Evolutionary conservation across 176 grass and related monocot species (phyloP), one percentile per base, ranked within the genome.

Genomic region (Calamus simplicifolius): DNA sequence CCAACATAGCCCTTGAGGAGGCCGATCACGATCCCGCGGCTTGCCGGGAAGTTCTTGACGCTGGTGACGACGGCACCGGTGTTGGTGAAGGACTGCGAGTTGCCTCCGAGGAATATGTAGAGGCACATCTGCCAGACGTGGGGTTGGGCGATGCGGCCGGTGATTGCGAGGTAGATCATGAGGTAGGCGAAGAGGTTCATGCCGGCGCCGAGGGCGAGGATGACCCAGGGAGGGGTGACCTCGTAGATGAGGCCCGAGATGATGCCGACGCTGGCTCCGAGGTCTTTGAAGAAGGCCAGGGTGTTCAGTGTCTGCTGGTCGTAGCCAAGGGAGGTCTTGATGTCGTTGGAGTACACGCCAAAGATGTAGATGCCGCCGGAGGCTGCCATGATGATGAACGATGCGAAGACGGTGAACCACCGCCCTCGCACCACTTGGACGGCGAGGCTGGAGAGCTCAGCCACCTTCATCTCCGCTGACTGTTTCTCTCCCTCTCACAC

Each of bases 391-490:
- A 88, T 79, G 27, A 94, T 80, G 50, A 94, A 80, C 8, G 80
- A 87, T 1, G 76, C 84, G 66, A 84, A 93, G 28, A 74, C 75
- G 80, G 84, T 93, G 84, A 93, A 87, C 89, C 89, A 93, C 21
- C 89, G 84, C 26, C 89, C 77, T 0, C 51, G 52, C 61, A 93
- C 0, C 2, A 77, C 77, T 21, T 78, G 80, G 27, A 18, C 8
- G 13, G 80, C 74, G 51, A 84, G 65, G 19, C 16, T 51, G 71
- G 35, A 43, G 35, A 43, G 8, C 35, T 43, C 35, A 43, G 8
- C 35, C 35, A 43, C 10, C 35, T 43, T 43, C 35, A 43, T 43
- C 35, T 43, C 31, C 2, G 1, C 31, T 7, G 31, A 35, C 35
- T 43, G 12, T 0, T 35, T 12, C 35, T 43, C 35, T 43, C n/a